phyloP scores from a whole-genome alignment of 2,329 filamentous ascomycete species.

The Ascochyta fabae region DNA sequence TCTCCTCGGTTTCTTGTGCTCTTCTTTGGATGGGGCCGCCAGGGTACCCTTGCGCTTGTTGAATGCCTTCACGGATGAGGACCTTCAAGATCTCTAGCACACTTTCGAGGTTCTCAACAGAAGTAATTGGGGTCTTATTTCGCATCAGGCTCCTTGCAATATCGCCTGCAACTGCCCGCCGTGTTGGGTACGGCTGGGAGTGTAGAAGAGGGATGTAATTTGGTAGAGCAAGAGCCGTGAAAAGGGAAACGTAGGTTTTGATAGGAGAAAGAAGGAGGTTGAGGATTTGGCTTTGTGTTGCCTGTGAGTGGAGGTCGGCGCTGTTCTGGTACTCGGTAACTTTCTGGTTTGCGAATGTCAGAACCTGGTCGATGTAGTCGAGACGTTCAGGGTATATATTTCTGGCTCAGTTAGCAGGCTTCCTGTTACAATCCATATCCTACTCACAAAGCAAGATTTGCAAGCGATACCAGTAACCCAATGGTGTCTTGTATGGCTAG shows the following conservation, averaged over 20 bases:
- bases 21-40: conserved; percentile 77
- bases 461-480: conserved; percentile 88
- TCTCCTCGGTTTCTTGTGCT: conserved; percentile 89
- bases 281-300: conserved; percentile 86
- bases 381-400: conserved; percentile 93
- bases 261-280: conserved; percentile 90
- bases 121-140: conserved; percentile 80
- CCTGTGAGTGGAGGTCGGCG: conserved; percentile 88
- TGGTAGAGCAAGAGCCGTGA: conserved; percentile 92
- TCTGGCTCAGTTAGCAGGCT: conserved; percentile 45
- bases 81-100: conserved; percentile 89
- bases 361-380: conserved; percentile 93
- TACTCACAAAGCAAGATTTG: conserved; percentile 80
- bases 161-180: conserved; percentile 88
- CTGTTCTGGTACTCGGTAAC: conserved; percentile 90
- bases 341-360: conserved; percentile 86
- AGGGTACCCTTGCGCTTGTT: conserved; percentile 80
- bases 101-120: conserved; percentile 80
- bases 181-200: conserved; percentile 89
- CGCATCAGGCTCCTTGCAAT: conserved; percentile 82
- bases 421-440: not conserved
- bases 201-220: conserved; percentile 90
- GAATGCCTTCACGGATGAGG: conserved; percentile 89
- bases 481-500: conserved; percentile 94
- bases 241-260: conserved; percentile 88